Conservation (phyloP, 129 eudicot genomes). For the Scalesia atractyloides region DNA sequence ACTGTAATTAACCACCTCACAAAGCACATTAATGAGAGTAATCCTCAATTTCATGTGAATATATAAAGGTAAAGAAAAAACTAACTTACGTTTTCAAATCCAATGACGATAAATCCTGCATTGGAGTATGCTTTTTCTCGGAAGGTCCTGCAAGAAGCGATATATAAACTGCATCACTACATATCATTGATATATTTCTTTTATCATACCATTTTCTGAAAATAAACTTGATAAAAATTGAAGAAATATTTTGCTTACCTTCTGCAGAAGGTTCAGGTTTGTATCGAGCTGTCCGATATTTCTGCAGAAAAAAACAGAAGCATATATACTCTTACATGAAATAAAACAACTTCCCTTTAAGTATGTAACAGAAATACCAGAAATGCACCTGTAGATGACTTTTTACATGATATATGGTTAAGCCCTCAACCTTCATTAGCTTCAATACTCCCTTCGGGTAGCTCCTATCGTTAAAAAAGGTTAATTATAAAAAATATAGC, state of each 20-base stretch:
- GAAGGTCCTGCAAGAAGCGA: constrained; percentile 58
- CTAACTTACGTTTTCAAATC: constrained; percentile 86
- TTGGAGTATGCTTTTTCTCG: constrained; percentile 57
- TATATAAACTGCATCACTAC: constrained; percentile 5
- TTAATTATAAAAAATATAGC: constrained; percentile 9
- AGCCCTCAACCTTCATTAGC: constrained; percentile 84
- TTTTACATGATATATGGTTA: constrained; percentile 95
- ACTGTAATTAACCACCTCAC: neutral
- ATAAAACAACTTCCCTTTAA: constrained; percentile 7
- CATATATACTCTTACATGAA: constrained; percentile 12
- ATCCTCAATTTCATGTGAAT: neutral
- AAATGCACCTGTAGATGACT: constrained; percentile 88
- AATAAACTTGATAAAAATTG: neutral
- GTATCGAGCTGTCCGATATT: constrained; percentile 97
- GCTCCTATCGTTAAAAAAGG: constrained; percentile 62
- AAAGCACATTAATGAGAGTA: neutral
- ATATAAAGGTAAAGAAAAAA: neutral
- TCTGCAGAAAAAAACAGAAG: constrained; percentile 53
- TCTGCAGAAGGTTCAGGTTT: constrained; percentile 78
- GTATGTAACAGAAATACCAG: constrained; percentile 7
- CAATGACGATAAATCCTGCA: constrained; percentile 62
- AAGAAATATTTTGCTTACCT: constrained; percentile 41
- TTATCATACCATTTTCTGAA: constrained; percentile 4
- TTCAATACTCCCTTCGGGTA: constrained; percentile 96
- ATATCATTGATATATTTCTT: constrained; percentile 9